Evolutionary conservation across 2,329 filamentous ascomycete genomes (phyloP).

Genomic region (Grosmannia clavigera): DNA sequence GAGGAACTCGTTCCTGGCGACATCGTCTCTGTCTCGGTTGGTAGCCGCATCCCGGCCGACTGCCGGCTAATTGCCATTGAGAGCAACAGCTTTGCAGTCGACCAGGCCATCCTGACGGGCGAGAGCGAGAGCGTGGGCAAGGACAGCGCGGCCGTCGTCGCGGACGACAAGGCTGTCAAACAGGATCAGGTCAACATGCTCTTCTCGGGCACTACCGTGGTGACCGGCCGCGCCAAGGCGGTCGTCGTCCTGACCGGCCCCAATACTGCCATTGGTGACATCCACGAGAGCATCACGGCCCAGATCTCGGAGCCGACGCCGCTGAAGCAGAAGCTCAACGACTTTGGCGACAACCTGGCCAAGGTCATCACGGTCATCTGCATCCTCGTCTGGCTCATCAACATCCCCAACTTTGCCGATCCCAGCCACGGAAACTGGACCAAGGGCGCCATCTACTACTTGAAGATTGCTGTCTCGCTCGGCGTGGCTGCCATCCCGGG

Average conservation of each 20-base stretch:
- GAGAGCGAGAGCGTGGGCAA: constrained; percentile 97
- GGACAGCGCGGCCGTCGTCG: constrained; percentile 52
- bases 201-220: constrained; percentile 95
- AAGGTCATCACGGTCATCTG: constrained; percentile 99
- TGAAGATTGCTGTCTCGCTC: constrained; percentile 97
- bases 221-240: constrained; percentile 83
- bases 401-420: constrained; percentile 93
- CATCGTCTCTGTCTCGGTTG: constrained; percentile 75
- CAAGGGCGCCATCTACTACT: constrained; percentile 97
- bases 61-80: constrained; percentile 82
- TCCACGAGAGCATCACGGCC: constrained; percentile 94
- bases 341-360: constrained; percentile 89
- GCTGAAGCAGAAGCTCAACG: constrained; percentile 95
- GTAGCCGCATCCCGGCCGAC: constrained; percentile 88
- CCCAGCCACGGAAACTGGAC: constrained; percentile 85
- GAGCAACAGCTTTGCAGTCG: constrained; percentile 94
- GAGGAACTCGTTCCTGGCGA: constrained; percentile 95
- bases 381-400: constrained; percentile 94
- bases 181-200: constrained; percentile 97
- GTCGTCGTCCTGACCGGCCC: constrained; percentile 82
- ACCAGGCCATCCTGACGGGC: constrained; percentile 93
- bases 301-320: constrained; percentile 97
- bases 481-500: constrained; percentile 97
- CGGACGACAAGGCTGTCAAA: constrained; percentile 77
- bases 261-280: constrained; percentile 92